phyloP scores from a whole-genome alignment of 257 asterid genomes.

The Forsythia suspensa region DNA sequence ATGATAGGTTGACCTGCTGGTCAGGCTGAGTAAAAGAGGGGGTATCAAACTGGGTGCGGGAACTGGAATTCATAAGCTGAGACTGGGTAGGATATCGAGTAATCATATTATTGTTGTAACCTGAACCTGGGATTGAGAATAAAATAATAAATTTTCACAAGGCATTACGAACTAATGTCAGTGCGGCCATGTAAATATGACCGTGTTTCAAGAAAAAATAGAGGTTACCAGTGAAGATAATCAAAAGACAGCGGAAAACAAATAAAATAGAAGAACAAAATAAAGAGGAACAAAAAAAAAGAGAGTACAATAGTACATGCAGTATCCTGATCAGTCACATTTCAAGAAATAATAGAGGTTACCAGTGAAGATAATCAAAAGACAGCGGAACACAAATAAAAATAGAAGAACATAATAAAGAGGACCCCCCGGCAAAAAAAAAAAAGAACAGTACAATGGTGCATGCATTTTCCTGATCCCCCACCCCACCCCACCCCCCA shows the following conservation, averaged over 20 bases:
- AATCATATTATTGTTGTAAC: constrained; percentile 40
- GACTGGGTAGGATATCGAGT: constrained; percentile 52
- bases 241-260: too few species aligned
- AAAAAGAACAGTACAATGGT: not conserved
- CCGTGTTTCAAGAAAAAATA: not conserved
- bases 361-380: not conserved
- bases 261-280: too few species aligned
- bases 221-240: too few species aligned
- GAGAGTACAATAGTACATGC: too few species aligned
- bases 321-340: too few species aligned
- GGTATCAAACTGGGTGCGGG: constrained; percentile 45
- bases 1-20: constrained; percentile 43
- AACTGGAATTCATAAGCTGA: constrained; percentile 39
- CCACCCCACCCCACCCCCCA: not conserved
- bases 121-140: constrained; percentile 22
- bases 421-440: too few species aligned
- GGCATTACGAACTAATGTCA: not conserved
- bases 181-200: not conserved
- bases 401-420: not conserved
- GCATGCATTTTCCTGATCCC: not conserved
- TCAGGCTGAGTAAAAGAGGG: constrained; percentile 40
- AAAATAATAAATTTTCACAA: not conserved
- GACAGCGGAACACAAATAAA: not conserved
- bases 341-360: not conserved
- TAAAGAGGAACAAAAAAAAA: too few species aligned